These are phyloP conservation scores for Hypomontagnella submonticulosa DNA, from an alignment of 495 filamentous ascomycete species.

Conservation along the genomic window DNA sequence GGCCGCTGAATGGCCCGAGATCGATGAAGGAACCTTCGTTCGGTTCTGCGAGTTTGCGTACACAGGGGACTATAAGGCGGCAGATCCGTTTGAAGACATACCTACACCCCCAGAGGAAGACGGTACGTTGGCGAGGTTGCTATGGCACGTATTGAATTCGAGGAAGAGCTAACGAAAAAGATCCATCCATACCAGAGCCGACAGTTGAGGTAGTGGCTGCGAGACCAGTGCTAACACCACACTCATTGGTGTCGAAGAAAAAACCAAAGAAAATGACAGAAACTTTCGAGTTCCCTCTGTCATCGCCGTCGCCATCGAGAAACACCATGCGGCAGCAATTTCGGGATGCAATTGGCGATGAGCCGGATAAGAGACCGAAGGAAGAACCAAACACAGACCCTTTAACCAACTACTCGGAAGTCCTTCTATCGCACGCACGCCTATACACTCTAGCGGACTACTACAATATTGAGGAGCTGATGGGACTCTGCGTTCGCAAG, in stretches of 20 bases:
- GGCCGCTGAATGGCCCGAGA: conserved; percentile 19
- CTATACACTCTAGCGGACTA: conserved; percentile 31
- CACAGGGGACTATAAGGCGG: conserved; percentile 28
- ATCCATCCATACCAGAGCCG: background rate
- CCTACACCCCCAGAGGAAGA: background rate
- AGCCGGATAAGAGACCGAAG: background rate
- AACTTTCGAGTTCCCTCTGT: background rate
- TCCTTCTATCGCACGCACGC: conserved; percentile 33
- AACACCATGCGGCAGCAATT: conserved; percentile 22
- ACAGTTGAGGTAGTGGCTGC: no score
- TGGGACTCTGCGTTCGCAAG: conserved; percentile 15
- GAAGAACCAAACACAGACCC: conserved; percentile 10
- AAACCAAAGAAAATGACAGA: background rate
- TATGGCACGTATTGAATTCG: background rate
- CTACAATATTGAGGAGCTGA: conserved; percentile 21
- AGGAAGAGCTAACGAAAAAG: background rate
- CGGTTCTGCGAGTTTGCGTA: conserved; percentile 40
- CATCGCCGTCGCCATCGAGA: background rate
- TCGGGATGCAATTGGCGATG: background rate
- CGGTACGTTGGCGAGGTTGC: background rate
- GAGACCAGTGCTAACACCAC: background rate
- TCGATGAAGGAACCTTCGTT: conserved; percentile 34
- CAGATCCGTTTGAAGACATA: conserved; percentile 1
- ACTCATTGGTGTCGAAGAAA: background rate
- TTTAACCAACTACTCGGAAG: conserved; percentile 21